These are phyloP conservation scores for Farysia itapuensis DNA, from an alignment of 1,284 basidiomycete genomes.

Conservation along the genomic window DNA sequence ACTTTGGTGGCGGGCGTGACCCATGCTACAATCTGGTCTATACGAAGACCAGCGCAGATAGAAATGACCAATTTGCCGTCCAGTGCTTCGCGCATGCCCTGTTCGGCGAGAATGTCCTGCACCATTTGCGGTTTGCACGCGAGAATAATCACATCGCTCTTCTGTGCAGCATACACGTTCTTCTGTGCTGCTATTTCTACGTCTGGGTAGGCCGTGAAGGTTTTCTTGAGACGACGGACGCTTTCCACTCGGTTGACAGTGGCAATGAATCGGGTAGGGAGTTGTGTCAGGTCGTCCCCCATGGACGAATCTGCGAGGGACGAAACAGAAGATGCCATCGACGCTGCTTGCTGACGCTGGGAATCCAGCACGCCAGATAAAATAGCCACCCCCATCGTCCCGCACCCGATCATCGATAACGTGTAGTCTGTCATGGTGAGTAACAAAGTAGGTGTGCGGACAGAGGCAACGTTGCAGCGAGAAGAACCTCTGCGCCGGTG, in stretches of 20 bases:
- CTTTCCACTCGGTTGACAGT: slow-evolving; percentile 82
- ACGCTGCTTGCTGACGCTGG: slow-evolving; percentile 20
- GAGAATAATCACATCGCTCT: slow-evolving; percentile 77
- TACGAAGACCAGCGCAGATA: slow-evolving; percentile 92
- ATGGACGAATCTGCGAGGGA: slow-evolving; percentile 11
- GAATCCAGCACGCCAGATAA: slow-evolving; percentile 78
- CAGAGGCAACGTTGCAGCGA: too few relatives aligned
- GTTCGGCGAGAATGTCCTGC: slow-evolving; percentile 71
- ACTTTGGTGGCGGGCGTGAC: slow-evolving; percentile 78
- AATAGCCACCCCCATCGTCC: slow-evolving; percentile 97
- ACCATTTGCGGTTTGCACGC: slow-evolving; percentile 82
- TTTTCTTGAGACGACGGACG: slow-evolving; percentile 70
- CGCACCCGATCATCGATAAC: slow-evolving; percentile 66
- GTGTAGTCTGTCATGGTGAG: slow-evolving; percentile 40
- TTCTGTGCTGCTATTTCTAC: slow-evolving; percentile 70
- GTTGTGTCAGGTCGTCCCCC: slow-evolving; percentile 46
- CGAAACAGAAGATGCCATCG: slow-evolving; percentile 15
- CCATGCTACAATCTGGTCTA: slow-evolving; percentile 76
- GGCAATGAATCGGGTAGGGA: slow-evolving; percentile 82
- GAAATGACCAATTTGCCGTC: slow-evolving; percentile 89
- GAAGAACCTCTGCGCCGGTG: too few relatives aligned
- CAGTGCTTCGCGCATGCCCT: slow-evolving; percentile 83
- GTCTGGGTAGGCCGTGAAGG: slow-evolving; percentile 64
- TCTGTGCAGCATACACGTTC: slow-evolving; percentile 74
- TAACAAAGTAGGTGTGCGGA: too few relatives aligned